phyloP scores from a whole-genome alignment of 208 protist species.

The Strigomonas culicis region DNA sequence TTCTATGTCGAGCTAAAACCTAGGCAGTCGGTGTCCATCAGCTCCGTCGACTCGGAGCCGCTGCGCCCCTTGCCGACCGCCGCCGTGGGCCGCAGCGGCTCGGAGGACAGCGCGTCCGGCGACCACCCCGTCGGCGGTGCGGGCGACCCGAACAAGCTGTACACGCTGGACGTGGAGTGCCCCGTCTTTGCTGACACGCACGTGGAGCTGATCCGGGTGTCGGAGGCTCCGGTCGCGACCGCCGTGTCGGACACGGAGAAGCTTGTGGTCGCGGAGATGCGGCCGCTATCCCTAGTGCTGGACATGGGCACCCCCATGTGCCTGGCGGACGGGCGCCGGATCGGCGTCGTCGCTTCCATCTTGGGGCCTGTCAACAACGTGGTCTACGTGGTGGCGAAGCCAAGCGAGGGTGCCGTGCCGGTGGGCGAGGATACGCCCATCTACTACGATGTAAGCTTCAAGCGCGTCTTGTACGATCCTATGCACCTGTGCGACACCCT shows the following conservation, averaged over 20 bases:
- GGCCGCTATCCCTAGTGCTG: constrained; percentile 35
- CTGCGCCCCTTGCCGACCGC: constrained; percentile 26
- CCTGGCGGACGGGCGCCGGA: constrained; percentile 38
- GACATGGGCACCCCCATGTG: constrained; percentile 68
- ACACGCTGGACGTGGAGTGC: background rate
- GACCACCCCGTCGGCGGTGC: background rate
- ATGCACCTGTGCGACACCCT: constrained; percentile 45
- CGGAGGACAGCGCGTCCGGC: background rate
- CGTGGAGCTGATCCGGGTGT: constrained; percentile 41
- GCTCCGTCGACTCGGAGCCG: constrained; percentile 79
- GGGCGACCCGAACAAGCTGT: background rate
- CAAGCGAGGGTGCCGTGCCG: background rate
- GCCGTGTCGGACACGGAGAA: constrained; percentile 20
- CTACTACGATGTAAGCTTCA: constrained; percentile 46
- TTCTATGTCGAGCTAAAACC: constrained; percentile 1
- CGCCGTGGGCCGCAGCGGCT: constrained; percentile 14
- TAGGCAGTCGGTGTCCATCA: constrained; percentile 50
- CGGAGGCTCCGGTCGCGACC: constrained; percentile 43
- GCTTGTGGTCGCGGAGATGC: constrained; percentile 47
- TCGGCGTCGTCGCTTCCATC: constrained; percentile 53
- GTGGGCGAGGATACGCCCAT: constrained; percentile 25
- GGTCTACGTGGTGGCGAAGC: constrained; percentile 11
- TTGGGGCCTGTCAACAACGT: constrained; percentile 58
- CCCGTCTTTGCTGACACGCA: constrained; percentile 1
- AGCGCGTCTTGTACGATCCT: constrained; percentile 49